Evolutionary conservation across 768 basidiomycete genomes (phyloP).

Genomic region (Lyophyllum atratum): DNA sequence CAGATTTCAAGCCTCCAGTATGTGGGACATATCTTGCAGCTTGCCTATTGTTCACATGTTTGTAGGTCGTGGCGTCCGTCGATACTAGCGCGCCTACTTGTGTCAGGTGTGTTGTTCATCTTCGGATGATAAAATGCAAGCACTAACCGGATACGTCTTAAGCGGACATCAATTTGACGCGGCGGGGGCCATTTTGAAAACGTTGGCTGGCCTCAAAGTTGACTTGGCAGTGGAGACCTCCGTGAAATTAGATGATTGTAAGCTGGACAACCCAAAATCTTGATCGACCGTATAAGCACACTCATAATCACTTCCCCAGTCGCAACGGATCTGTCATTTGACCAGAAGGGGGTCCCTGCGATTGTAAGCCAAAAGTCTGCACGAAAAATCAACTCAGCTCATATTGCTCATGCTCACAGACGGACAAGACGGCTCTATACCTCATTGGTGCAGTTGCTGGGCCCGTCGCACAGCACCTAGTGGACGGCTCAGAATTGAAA

Average conservation of each 20-base stretch:
- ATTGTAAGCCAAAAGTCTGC: conserved; percentile 36
- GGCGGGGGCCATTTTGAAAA: conserved; percentile 59
- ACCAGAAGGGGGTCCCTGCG: conserved; percentile 56
- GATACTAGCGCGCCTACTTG: conserved; percentile 56
- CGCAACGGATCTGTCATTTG: conserved; percentile 56
- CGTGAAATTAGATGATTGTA: conserved; percentile 69
- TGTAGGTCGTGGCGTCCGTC: conserved; percentile 55
- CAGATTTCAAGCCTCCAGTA: conserved; percentile 53
- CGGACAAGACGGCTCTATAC: conserved; percentile 63
- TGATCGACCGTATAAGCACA: neutral
- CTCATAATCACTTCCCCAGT: conserved; percentile 32
- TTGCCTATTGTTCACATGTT: neutral
- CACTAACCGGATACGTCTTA: conserved; percentile 4
- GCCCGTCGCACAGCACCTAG: conserved; percentile 65
- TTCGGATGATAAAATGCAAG: neutral
- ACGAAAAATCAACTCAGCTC: neutral
- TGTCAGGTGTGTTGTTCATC: conserved; percentile 44
- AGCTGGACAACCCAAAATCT: conserved; percentile 15
- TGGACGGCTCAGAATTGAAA: conserved; percentile 52
- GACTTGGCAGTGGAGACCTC: conserved; percentile 55
- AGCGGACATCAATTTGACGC: conserved; percentile 72
- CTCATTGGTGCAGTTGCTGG: conserved; percentile 73
- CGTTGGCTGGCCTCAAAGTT: conserved; percentile 60
- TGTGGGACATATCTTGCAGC: conserved; percentile 15
- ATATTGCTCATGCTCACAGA: conserved; percentile 32